A percentile compares a stretch with the other conserved stretches of the same genome.
These are phyloP conservation scores for Picea mariana DNA, from an alignment of 83 land plant genomes.

Conservation along the genomic window DNA sequence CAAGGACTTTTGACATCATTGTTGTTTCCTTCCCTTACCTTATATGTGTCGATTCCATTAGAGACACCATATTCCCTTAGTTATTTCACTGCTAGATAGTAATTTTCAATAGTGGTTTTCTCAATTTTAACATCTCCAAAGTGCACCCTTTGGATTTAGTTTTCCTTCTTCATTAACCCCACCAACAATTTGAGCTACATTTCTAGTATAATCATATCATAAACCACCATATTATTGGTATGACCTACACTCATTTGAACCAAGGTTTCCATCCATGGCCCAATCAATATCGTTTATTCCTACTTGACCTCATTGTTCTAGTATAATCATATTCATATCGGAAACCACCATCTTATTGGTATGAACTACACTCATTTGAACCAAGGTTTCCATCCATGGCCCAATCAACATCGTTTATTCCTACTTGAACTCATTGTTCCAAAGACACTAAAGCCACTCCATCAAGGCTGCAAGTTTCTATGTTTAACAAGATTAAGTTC, in stretches of 20 bases:
- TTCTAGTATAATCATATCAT: neutral
- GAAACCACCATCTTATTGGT: neutral
- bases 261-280: neutral
- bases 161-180: slow-evolving; percentile 24
- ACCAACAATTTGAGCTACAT: neutral
- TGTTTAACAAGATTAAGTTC: slow-evolving; percentile 5
- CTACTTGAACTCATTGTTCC: slow-evolving; percentile 12
- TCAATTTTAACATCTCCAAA: slow-evolving; percentile 40
- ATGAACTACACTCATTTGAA: neutral
- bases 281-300: neutral
- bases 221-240: neutral
- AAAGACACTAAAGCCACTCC: neutral
- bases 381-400: neutral
- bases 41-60: neutral
- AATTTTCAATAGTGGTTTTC: slow-evolving; percentile 18
- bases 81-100: no score
- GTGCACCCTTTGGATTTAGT: slow-evolving; percentile 40
- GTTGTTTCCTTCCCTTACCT: no score
- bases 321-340: neutral
- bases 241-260: neutral
- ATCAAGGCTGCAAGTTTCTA: slow-evolving; percentile 39
- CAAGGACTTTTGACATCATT: no score
- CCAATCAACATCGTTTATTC: neutral
- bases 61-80: no score
- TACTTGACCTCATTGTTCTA: slow-evolving; percentile 9